Evolutionary conservation across 2,329 filamentous ascomycete genomes (phyloP).

Genomic region (Scedosporium aurantiacum): DNA sequence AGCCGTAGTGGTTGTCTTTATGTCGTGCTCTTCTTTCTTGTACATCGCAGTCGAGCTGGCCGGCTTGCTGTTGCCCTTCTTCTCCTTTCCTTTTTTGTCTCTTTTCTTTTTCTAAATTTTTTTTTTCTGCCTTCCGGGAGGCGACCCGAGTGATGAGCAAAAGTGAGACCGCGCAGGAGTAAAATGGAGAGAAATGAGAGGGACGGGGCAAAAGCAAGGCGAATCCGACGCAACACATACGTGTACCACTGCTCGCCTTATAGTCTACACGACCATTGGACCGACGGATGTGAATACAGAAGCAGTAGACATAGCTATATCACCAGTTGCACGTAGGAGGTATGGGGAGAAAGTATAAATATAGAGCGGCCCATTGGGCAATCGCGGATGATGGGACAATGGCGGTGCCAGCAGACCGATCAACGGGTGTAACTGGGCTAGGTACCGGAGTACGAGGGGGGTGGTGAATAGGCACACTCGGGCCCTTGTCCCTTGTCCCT

Average conservation of each 20-base stretch:
- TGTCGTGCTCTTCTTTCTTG: neutral
- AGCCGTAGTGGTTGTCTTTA: neutral
- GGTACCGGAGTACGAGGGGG: neutral
- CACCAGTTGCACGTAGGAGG: neutral
- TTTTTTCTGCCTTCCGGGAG: neutral
- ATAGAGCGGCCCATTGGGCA: neutral
- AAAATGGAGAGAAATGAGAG: neutral
- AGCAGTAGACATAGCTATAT: neutral
- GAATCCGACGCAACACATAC: neutral
- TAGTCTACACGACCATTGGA: neutral
- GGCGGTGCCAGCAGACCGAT: neutral
- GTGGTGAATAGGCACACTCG: neutral
- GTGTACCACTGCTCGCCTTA: neutral
- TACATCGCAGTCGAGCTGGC: neutral
- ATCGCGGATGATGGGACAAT: neutral
- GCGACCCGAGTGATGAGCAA: neutral
- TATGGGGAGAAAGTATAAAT: neutral
- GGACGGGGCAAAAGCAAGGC: neutral
- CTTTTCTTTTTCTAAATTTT: conserved; percentile 3
- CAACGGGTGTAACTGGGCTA: neutral
- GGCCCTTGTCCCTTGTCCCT: neutral
- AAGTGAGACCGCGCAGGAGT: neutral
- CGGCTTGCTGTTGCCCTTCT: neutral
- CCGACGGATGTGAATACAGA: neutral
- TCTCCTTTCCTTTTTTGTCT: neutral